Evolutionary conservation across 805 yeast genomes (phyloP).

Genomic region (Cyberlindnera maritima): DNA sequence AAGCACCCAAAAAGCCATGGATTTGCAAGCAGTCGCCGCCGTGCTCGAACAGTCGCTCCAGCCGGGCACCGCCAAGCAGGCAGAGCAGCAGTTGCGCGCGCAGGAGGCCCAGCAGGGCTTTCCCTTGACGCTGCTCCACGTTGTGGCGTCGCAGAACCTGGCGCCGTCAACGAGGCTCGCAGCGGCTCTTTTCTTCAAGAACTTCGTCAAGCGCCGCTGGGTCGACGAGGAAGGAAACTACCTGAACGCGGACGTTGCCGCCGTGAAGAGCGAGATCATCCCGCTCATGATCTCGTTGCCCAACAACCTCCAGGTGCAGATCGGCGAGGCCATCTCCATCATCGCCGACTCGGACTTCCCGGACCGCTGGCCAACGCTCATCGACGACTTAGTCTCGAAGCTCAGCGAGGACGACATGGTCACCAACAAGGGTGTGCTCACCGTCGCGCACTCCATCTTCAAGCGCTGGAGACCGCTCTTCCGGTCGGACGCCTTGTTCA

Average conservation of each 20-base stretch:
- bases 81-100: conserved; percentile 62
- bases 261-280: conserved; percentile 74
- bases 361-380: conserved; percentile 75
- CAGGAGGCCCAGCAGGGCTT: conserved; percentile 73
- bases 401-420: conserved; percentile 64
- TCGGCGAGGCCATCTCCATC: conserved; percentile 88
- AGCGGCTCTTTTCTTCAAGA: conserved; percentile 87
- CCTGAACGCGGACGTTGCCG: conserved; percentile 62
- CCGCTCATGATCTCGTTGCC: conserved; percentile 86
- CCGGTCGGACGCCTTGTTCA: conserved; percentile 83
- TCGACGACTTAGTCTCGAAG: conserved; percentile 69
- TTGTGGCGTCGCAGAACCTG: conserved; percentile 62
- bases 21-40: conserved; percentile 50
- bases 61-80: conserved; percentile 60
- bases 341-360: conserved; percentile 98
- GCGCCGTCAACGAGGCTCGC: conserved; percentile 69
- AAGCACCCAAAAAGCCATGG: too few relatives aligned
- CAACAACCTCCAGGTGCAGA: conserved; percentile 77
- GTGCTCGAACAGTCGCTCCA: conserved; percentile 61
- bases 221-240: conserved; percentile 86
- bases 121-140: conserved; percentile 68
- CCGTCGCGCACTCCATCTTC: conserved; percentile 93
- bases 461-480: conserved; percentile 95
- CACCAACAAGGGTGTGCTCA: conserved; percentile 78
- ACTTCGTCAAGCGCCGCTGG: conserved; percentile 82